Conservation (phyloP, 2,329 filamentous ascomycete species). For the Pyrenochaeta sp. region DNA sequence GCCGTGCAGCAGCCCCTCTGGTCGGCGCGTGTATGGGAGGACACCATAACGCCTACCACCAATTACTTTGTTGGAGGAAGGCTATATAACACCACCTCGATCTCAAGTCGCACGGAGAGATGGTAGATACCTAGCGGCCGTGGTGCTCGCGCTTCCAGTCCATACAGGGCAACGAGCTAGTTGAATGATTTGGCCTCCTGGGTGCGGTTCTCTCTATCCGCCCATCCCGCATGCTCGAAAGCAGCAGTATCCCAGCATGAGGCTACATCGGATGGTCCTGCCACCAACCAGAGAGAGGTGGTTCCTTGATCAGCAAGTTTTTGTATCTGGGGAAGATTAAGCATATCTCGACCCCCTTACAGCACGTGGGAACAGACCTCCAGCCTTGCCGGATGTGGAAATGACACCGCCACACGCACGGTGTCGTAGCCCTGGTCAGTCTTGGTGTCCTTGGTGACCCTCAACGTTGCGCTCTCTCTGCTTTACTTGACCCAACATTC, state of each 20-base stretch:
- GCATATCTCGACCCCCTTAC: slow-evolving; percentile 33
- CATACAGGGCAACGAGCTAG: neutral
- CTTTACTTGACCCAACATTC: neutral
- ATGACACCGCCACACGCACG: slow-evolving; percentile 35
- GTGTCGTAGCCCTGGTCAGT: slow-evolving; percentile 14
- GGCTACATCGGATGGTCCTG: slow-evolving; percentile 4
- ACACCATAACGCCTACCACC: neutral
- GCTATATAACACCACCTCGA: neutral
- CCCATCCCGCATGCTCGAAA: slow-evolving; percentile 10
- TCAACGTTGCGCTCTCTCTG: neutral
- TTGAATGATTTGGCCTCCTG: neutral
- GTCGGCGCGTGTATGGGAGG: slow-evolving; percentile 7
- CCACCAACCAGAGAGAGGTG: slow-evolving; percentile 19
- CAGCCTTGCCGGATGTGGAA: slow-evolving; percentile 36
- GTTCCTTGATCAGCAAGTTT: slow-evolving; percentile 32
- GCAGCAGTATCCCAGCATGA: slow-evolving; percentile 18
- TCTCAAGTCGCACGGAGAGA: neutral
- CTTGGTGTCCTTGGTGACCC: slow-evolving; percentile 1
- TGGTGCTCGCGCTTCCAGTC: neutral
- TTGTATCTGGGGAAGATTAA: slow-evolving; percentile 35
- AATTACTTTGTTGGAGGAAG: neutral
- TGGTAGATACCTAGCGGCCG: neutral
- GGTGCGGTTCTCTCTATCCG: slow-evolving; percentile 10
- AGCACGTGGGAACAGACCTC: slow-evolving; percentile 29
- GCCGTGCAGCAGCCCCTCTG: slow-evolving; percentile 11